Conservation (phyloP, 305 asterid genomes). For the Rubia peregrina region DNA sequence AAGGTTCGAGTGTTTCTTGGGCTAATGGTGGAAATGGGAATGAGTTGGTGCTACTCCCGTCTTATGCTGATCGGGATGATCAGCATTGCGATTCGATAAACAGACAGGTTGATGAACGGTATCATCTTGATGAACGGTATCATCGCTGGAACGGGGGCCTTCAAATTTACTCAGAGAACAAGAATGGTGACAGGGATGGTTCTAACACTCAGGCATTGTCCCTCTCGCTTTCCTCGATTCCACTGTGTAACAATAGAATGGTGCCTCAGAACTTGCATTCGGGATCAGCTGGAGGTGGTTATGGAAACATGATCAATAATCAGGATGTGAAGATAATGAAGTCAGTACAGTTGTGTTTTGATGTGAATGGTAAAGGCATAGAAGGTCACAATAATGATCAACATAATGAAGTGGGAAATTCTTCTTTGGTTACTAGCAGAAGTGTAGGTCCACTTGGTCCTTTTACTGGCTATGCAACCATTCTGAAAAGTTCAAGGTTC, state of each 20-base stretch:
- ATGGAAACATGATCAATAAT: background rate
- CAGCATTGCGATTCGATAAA: constrained; percentile 2
- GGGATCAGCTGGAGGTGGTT: background rate
- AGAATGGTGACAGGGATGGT: constrained; percentile 11
- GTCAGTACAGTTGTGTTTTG: constrained; percentile 7
- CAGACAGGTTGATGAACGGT: too few species aligned
- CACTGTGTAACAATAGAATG: constrained; percentile 26
- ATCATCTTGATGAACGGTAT: constrained; percentile 12
- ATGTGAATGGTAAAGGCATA: constrained; percentile 5
- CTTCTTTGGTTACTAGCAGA: constrained; percentile 32
- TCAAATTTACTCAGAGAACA: too few species aligned
- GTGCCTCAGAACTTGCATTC: constrained; percentile 11
- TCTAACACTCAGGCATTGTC: constrained; percentile 47
- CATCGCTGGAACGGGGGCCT: constrained; percentile 17
- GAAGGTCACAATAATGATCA: constrained; percentile 11
- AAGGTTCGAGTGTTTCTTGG: constrained; percentile 23
- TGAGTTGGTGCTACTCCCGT: constrained; percentile 28
- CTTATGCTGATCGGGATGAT: constrained; percentile 25
- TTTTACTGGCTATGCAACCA: constrained; percentile 65
- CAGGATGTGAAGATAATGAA: constrained; percentile 2
- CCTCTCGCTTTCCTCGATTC: constrained; percentile 57
- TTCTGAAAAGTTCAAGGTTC: constrained; percentile 53
- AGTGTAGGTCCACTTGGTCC: constrained; percentile 70
- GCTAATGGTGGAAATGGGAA: constrained; percentile 23
- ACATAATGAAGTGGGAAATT: constrained; percentile 16